Evolutionary conservation across 1,284 basidiomycete genomes (phyloP), one percentile per base, ranked within the genome.

Genomic region (Melampsora larici-populina): DNA sequence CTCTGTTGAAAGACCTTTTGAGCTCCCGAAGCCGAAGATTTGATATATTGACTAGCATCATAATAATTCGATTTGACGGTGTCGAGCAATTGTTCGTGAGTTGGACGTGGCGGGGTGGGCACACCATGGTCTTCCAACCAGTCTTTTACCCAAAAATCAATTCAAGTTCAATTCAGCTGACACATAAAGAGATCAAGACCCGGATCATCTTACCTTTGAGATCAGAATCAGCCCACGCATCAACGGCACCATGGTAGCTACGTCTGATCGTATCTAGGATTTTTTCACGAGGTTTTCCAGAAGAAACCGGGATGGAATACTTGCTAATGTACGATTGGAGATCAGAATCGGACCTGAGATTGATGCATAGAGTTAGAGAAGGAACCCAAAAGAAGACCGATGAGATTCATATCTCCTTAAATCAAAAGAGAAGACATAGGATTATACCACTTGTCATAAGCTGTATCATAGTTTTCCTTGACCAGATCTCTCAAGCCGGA

Each of bases 41-140:
- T 82, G 0, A 88, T 86, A 89, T 89, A 90, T 81, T 78, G 79
- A 72, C 48, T 70, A 21, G 87, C 86, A n/a, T 87, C 81, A 78
- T 90, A 86, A 88, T 90, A 91, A 82, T 90, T 89, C 2, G 86
- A 83, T 51, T 87, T 85, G 78, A 91, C 90, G 80, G 89, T 87
- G 17, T 79, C 76, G 31, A 81, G 70, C 0, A 82, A 74, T 64
- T 82, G 79, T 62, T 82, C 79, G 18, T 79, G 79, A 36, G 79
- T 80, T 4, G 70, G 64, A 8, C 68, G 40, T 9, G 68, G 65
- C 36, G 68, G 74, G 36, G 21, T 63, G 11, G 73, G 68, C 13
- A 70, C 51, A 24, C 63, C 66, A 64, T 70, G 80, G 18, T 80
- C 79, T 55, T 79, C 64, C n/a, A 78, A 63, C 68, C 78, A 65